Conservation (phyloP, 1,284 basidiomycete genomes). For the Phenoliferia sp. region DNA sequence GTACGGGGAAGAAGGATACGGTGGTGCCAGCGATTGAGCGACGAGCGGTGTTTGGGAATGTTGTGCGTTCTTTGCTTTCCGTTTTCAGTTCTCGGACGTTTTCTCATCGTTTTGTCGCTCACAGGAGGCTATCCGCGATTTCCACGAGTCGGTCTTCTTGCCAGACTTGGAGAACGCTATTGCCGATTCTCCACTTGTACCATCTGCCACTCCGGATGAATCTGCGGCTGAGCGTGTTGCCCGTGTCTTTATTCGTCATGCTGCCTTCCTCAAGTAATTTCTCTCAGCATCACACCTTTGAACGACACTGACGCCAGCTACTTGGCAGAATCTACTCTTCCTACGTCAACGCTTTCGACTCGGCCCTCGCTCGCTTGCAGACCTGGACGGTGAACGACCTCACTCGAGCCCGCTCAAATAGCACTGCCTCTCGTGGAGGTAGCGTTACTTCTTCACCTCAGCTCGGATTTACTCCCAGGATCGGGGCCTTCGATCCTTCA, state of each 20-base stretch:
- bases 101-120: constrained; percentile 15
- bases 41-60: constrained; percentile 84
- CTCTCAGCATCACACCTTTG: too few relatives aligned
- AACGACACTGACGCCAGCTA: not conserved
- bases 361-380: constrained; percentile 76
- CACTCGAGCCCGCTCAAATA: constrained; percentile 34
- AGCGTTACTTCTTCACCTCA: constrained; percentile 36
- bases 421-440: too few relatives aligned
- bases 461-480: not conserved
- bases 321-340: constrained; percentile 67
- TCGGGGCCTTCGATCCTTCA: constrained; percentile 14
- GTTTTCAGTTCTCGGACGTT: constrained; percentile 36
- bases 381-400: constrained; percentile 54
- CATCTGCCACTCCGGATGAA: constrained; percentile 33
- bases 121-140: constrained; percentile 75
- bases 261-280: constrained; percentile 75
- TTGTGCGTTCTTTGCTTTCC: constrained; percentile 44
- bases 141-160: constrained; percentile 87
- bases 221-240: constrained; percentile 79
- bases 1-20: constrained; percentile 61
- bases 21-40: constrained; percentile 80
- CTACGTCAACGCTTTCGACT: constrained; percentile 95
- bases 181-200: not conserved
- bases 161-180: constrained; percentile 56
- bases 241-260: constrained; percentile 80